A percentile compares a stretch with the other conserved stretches of the same genome.
Evolutionary conservation across 352 stramenopile species (phyloP).

Genomic region (Phytopythium sindhum): DNA sequence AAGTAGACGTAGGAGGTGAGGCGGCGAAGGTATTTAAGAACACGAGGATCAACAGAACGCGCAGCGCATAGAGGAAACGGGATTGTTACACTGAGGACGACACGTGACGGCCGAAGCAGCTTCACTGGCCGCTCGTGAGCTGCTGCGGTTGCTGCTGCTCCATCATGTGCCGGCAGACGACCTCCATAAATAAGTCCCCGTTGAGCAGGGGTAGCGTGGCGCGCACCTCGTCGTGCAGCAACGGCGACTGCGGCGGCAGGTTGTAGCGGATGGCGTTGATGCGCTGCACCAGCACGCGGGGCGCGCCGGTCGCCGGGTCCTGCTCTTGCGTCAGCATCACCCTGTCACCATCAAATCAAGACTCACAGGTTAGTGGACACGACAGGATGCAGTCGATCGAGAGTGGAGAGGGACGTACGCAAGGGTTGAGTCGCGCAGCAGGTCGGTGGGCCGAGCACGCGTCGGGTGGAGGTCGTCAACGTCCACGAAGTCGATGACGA

Average conservation of each 20-base stretch:
- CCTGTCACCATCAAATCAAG: conserved; percentile 6
- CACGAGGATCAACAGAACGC: too few relatives aligned
- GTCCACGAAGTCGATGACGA: conserved; percentile 49
- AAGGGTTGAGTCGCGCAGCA: conserved; percentile 28
- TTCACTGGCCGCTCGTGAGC: background rate
- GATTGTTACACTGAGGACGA: conserved; percentile 1
- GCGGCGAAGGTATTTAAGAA: background rate
- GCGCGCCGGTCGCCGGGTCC: conserved; percentile 26
- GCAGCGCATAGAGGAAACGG: too few relatives aligned
- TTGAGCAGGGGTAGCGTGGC: conserved; percentile 51
- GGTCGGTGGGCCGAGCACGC: conserved; percentile 17
- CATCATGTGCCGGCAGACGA: conserved; percentile 47
- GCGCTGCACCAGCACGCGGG: conserved; percentile 45
- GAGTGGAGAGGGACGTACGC: conserved; percentile 15
- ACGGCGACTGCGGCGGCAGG: conserved; percentile 34
- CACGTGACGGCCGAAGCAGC: background rate
- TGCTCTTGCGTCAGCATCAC: conserved; percentile 29
- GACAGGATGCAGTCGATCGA: background rate
- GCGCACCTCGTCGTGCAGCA: conserved; percentile 45
- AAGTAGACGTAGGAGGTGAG: background rate
- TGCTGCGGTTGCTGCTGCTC: conserved; percentile 9
- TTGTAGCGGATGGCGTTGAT: conserved; percentile 48
- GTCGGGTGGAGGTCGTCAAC: conserved; percentile 32
- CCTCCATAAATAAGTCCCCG: conserved; percentile 54
- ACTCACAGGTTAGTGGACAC: background rate